phyloP scores from a whole-genome alignment of 1,284 basidiomycete species.

The Phellopilus nigrolimitatus region DNA sequence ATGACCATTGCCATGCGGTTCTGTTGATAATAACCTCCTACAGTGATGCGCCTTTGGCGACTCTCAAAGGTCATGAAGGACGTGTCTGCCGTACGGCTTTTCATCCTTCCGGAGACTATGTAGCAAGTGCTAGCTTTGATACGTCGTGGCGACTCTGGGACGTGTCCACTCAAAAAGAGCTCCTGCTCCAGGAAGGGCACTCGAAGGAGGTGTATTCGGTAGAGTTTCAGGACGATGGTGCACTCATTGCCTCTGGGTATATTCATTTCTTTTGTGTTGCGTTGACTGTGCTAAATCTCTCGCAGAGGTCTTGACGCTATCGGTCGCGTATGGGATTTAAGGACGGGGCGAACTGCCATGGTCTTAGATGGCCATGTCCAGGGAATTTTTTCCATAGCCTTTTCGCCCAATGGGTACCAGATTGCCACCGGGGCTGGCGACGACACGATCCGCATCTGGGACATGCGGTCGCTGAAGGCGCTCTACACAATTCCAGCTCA shows the following conservation, averaged over 20 bases:
- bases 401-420: conserved; percentile 98
- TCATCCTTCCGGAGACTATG: conserved; percentile 90
- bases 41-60: conserved; percentile 76
- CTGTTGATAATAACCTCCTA: conserved; percentile 35
- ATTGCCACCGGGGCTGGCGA: conserved; percentile 95
- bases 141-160: conserved; percentile 99
- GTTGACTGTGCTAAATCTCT: conserved; percentile 40
- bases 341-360: conserved; percentile 96
- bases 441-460: conserved; percentile 98
- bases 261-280: conserved; percentile 24
- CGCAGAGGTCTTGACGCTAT: conserved; percentile 91
- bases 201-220: conserved; percentile 95
- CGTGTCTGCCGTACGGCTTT: conserved; percentile 93
- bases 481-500: conserved; percentile 98
- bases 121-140: conserved; percentile 95
- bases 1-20: conserved; percentile 46
- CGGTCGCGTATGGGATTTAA: conserved; percentile 94
- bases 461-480: conserved; percentile 87
- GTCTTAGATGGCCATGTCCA: conserved; percentile 96
- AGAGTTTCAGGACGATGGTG: conserved; percentile 94
- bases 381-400: conserved; percentile 87
- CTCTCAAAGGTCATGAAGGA: conserved; percentile 84
- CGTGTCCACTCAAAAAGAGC: conserved; percentile 71
- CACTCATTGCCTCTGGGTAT: conserved; percentile 88
- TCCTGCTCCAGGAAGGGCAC: conserved; percentile 94